Conservation (phyloP, 805 yeast species). For the Torulaspora franciscae region DNA sequence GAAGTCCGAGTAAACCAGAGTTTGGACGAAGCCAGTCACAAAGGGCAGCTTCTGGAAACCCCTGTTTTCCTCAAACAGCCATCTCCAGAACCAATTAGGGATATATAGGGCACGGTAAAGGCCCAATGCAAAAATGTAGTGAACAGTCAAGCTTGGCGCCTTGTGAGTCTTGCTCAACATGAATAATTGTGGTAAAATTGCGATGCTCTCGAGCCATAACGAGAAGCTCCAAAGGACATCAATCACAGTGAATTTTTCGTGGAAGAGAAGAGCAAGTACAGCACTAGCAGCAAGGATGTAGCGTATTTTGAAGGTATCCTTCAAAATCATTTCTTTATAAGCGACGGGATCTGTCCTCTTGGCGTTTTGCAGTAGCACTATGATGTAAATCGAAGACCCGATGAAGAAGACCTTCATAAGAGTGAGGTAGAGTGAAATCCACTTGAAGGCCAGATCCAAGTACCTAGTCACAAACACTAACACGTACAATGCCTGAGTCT, state of each 20-base stretch:
- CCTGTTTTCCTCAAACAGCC: conserved; percentile 48
- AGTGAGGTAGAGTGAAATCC: conserved; percentile 66
- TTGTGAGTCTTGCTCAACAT: conserved; percentile 86
- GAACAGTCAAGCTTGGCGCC: conserved; percentile 81
- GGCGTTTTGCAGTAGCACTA: conserved; percentile 56
- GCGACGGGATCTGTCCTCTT: conserved; percentile 47
- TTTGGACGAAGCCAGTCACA: conserved; percentile 78
- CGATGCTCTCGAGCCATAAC: conserved; percentile 87
- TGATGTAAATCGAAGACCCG: conserved; percentile 66
- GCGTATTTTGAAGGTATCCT: conserved; percentile 69
- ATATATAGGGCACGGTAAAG: conserved; percentile 82
- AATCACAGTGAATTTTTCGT: conserved; percentile 53
- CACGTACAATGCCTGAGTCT: conserved; percentile 78
- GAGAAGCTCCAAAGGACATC: conserved; percentile 85
- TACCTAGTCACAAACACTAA: conserved; percentile 71
- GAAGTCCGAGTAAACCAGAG: conserved; percentile 87
- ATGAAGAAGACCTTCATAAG: conserved; percentile 80
- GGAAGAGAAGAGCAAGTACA: conserved; percentile 57
- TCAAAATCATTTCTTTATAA: conserved; percentile 50
- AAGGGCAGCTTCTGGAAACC: conserved; percentile 63
- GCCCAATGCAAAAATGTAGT: conserved; percentile 92
- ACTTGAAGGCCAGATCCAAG: conserved; percentile 51
- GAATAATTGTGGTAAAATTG: conserved; percentile 88
- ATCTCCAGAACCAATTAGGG: conserved; percentile 94
- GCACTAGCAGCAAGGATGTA: conserved; percentile 64